Evolutionary conservation across 257 asterid genomes (phyloP).

Genomic region (Solanum raphanifolium): DNA sequence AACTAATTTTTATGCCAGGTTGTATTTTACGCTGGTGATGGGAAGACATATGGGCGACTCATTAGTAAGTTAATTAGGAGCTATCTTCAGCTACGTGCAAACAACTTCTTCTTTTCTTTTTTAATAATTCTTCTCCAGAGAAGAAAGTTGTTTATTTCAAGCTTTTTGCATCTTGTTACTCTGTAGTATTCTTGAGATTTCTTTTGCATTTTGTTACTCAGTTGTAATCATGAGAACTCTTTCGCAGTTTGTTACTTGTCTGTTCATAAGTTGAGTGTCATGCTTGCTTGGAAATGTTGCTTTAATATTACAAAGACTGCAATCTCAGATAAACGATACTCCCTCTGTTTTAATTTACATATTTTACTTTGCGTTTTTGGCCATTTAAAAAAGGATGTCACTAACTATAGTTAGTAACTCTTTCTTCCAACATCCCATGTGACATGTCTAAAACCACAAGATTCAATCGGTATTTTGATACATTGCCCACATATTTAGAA

Average conservation of each 20-base stretch:
- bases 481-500: not conserved
- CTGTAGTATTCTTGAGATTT: not conserved
- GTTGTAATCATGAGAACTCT: not conserved
- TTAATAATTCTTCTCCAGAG: not conserved
- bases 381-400: not conserved
- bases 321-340: not conserved
- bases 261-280: not conserved
- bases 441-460: not conserved
- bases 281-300: not conserved
- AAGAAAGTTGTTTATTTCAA: not conserved
- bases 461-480: not conserved
- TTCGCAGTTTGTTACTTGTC: not conserved
- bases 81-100: not conserved
- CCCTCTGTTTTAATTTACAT: not conserved
- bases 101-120: not conserved
- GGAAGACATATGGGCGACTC: slow-evolving; percentile 61
- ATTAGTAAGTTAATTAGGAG: slow-evolving; percentile 36
- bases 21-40: slow-evolving; percentile 48
- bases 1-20: slow-evolving; percentile 26
- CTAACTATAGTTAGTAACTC: not conserved
- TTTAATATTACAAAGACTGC: not conserved
- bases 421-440: not conserved
- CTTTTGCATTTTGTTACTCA: not conserved
- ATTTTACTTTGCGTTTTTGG: not conserved
- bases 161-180: not conserved